Evolutionary conservation across 306 rosid species (phyloP).

Genomic region (Lathyrus oleraceus): DNA sequence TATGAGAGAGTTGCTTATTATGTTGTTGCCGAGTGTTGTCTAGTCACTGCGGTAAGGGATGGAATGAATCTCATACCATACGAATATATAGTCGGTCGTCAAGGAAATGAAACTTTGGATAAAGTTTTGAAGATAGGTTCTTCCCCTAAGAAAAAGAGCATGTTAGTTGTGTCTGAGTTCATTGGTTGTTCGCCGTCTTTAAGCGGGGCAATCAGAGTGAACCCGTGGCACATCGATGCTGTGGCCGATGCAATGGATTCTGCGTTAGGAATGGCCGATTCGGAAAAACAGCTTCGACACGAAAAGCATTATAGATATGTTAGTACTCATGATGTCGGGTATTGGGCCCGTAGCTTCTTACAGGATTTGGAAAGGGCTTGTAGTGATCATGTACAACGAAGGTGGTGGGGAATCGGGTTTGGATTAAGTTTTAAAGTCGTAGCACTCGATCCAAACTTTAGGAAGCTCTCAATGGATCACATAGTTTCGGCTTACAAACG

Average conservation of each 20-base stretch:
- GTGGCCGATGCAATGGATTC: conserved; percentile 86
- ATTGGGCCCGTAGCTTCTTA: conserved; percentile 90
- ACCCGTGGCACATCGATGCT: conserved; percentile 86
- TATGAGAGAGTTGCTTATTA: conserved; percentile 80
- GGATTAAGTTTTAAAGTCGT: conserved; percentile 86
- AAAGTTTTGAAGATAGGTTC: conserved; percentile 50
- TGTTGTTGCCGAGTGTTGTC: conserved; percentile 79
- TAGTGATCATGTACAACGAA: conserved; percentile 63
- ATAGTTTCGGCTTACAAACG: conserved; percentile 72
- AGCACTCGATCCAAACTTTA: conserved; percentile 81
- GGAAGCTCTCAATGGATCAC: conserved; percentile 77
- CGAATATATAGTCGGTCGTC: conserved; percentile 72
- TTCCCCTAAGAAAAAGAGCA: conserved; percentile 62
- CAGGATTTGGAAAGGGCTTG: conserved; percentile 83
- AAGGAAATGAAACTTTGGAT: conserved; percentile 65
- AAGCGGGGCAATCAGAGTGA: conserved; percentile 88
- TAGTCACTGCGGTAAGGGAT: conserved; percentile 86
- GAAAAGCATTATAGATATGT: conserved; percentile 91
- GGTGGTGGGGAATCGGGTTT: conserved; percentile 91
- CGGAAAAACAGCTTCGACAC: conserved; percentile 83
- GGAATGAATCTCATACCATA: conserved; percentile 93
- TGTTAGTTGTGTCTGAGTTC: conserved; percentile 84
- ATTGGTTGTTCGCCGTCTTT: conserved; percentile 90
- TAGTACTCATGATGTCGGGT: conserved; percentile 85
- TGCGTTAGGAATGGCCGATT: conserved; percentile 64